These are phyloP conservation scores for Trypanosoma scelopori DNA, from an alignment of 208 protist species.

Conservation along the genomic window DNA sequence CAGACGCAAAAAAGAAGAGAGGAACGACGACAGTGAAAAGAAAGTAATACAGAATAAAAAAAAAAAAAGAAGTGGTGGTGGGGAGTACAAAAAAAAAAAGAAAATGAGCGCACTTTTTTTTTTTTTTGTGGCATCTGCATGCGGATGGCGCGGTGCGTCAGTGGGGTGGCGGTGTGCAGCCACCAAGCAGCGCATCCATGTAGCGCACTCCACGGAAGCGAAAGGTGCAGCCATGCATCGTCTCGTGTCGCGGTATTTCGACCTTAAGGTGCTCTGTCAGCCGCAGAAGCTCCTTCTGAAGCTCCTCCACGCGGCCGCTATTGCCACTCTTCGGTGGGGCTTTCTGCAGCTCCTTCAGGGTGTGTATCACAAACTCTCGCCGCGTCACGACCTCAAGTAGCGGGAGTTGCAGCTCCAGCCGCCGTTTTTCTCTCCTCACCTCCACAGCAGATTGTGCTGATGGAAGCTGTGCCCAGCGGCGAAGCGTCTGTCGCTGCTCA, in stretches of 20 bases:
- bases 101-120: not conserved
- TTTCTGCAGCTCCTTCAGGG: slow-evolving; percentile 32
- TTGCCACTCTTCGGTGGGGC: not conserved
- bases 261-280: slow-evolving; percentile 55
- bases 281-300: slow-evolving; percentile 34
- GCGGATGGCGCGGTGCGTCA: too few species aligned
- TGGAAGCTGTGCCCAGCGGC: slow-evolving; percentile 18
- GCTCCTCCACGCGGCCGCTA: slow-evolving; percentile 20
- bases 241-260: slow-evolving; percentile 57
- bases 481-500: slow-evolving; percentile 34
- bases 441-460: slow-evolving; percentile 13
- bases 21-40: not conserved
- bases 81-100: not conserved
- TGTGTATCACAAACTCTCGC: slow-evolving; percentile 61
- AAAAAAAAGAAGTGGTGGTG: too few species aligned
- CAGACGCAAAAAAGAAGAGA: not conserved
- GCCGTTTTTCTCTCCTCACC: slow-evolving; percentile 38
- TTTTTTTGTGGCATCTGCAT: too few species aligned
- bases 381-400: slow-evolving; percentile 71
- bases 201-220: slow-evolving; percentile 41
- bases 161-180: not conserved
- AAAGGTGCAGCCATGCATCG: slow-evolving; percentile 43
- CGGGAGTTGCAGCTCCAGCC: slow-evolving; percentile 65
- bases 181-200: slow-evolving; percentile 38
- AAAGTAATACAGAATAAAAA: slow-evolving; percentile 3